These are phyloP conservation scores for Arthrobotrys iridis DNA, from an alignment of 2,329 filamentous ascomycete species.

Conservation along the genomic window DNA sequence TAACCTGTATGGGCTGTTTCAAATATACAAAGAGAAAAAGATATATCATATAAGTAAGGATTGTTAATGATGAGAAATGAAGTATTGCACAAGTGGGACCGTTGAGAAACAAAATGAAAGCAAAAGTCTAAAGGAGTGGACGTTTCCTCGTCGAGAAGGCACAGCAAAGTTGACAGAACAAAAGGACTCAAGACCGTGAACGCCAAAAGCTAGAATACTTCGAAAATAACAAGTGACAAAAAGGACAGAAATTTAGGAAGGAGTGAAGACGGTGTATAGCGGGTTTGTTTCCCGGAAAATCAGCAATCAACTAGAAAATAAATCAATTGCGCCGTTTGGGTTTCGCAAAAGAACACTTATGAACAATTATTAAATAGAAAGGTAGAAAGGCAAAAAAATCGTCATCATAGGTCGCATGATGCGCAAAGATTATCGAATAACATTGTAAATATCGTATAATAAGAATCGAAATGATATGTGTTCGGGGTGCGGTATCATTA, in stretches of 20 bases:
- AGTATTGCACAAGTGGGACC: neutral
- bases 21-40: conserved; percentile 30
- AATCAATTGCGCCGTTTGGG: conserved; percentile 44
- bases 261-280: conserved; percentile 4
- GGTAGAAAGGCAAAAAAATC: conserved; percentile 12
- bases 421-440: conserved; percentile 35
- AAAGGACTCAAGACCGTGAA: conserved; percentile 41
- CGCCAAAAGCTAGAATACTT: conserved; percentile 45
- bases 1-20: conserved; percentile 23
- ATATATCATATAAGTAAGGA: neutral
- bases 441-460: conserved; percentile 27
- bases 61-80: neutral
- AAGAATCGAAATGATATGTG: conserved; percentile 7
- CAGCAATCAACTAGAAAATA: neutral
- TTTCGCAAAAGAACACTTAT: conserved; percentile 33
- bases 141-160: conserved; percentile 27
- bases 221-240: conserved; percentile 2
- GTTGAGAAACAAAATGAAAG: conserved; percentile 3
- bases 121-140: conserved; percentile 37
- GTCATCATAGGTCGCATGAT: conserved; percentile 52
- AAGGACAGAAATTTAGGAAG: conserved; percentile 7
- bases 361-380: conserved; percentile 31
- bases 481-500: conserved; percentile 7
- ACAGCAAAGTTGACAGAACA: conserved; percentile 22
- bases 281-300: conserved; percentile 6